A percentile compares a stretch with the other conserved stretches of the same genome.
phyloP scores from a whole-genome alignment of 257 asterid genomes.

The Przewalskia tangutica region DNA sequence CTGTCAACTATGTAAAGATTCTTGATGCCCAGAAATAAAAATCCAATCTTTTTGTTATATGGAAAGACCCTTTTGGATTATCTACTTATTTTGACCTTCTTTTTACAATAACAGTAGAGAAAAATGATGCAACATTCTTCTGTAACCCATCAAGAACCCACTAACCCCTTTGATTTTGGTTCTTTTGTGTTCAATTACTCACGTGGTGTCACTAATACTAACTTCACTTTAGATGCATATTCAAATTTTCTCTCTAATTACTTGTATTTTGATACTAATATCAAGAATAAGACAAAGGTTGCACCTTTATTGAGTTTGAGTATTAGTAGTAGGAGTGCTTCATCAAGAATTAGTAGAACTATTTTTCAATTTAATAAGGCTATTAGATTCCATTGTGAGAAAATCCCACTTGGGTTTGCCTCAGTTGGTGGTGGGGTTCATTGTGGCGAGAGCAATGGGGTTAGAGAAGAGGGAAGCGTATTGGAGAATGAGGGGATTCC shows the following conservation, averaged over 20 bases:
- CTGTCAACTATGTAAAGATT: background rate
- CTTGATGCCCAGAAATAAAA: background rate
- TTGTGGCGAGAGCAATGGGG: conserved; percentile 46
- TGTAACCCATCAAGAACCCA: conserved; percentile 59
- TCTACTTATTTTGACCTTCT: background rate
- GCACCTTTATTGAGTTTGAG: conserved; percentile 60
- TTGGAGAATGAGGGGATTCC: conserved; percentile 49
- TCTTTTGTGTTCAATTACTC: conserved; percentile 36
- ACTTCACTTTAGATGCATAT: background rate
- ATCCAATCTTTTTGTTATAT: conserved; percentile 5
- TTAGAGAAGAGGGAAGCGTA: conserved; percentile 38
- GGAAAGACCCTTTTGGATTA: background rate
- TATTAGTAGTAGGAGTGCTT: conserved; percentile 39
- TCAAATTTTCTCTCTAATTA: conserved; percentile 22
- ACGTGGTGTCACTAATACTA: background rate
- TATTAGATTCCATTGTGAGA: conserved; percentile 69
- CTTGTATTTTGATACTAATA: conserved; percentile 41
- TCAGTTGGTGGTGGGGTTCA: conserved; percentile 31
- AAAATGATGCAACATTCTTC: conserved; percentile 64
- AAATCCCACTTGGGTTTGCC: conserved; percentile 75
- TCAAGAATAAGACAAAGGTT: conserved; percentile 31
- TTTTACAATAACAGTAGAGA: background rate
- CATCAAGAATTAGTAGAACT: conserved; percentile 43
- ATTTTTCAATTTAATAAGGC: conserved; percentile 59
- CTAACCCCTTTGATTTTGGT: conserved; percentile 34